Percentiles rank a stretch among this genome's conserved stretches.
These are phyloP conservation scores for Malus fusca DNA, from an alignment of 306 rosid species.

Conservation along the genomic window DNA sequence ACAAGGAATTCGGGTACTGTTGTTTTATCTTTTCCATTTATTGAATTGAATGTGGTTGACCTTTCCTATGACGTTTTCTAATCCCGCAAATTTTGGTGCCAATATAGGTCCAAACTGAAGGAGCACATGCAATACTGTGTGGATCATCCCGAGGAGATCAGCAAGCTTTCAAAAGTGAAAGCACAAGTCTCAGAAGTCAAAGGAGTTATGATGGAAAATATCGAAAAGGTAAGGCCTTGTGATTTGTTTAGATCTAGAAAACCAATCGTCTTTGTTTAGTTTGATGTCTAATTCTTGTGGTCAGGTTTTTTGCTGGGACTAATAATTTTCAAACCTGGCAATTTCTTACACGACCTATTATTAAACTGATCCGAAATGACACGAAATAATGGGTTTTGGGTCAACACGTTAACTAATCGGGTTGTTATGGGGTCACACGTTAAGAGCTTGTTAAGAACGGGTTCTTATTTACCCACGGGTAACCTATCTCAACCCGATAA, in stretches of 20 bases:
- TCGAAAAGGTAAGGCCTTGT: conserved; percentile 56
- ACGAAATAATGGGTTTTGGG: too few relatives aligned
- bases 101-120: conserved; percentile 62
- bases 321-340: too few relatives aligned
- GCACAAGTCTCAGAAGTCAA: conserved; percentile 93
- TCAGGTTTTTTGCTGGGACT: background rate
- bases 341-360: too few relatives aligned
- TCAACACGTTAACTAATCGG: too few relatives aligned
- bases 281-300: background rate
- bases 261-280: background rate
- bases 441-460: too few relatives aligned
- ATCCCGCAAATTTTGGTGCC: conserved; percentile 8
- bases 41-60: background rate
- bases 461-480: too few relatives aligned
- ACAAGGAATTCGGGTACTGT: conserved; percentile 73
- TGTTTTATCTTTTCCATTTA: background rate
- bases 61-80: conserved; percentile 10
- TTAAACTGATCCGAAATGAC: too few relatives aligned
- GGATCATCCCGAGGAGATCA: conserved; percentile 86
- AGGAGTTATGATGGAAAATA: conserved; percentile 96
- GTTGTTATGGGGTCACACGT: too few relatives aligned
- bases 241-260: background rate
- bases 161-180: conserved; percentile 79
- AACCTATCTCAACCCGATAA: too few relatives aligned
- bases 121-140: conserved; percentile 92